Evolutionary conservation across 2,329 filamentous ascomycete species (phyloP).

Genomic region (Cordyceps militaris): DNA sequence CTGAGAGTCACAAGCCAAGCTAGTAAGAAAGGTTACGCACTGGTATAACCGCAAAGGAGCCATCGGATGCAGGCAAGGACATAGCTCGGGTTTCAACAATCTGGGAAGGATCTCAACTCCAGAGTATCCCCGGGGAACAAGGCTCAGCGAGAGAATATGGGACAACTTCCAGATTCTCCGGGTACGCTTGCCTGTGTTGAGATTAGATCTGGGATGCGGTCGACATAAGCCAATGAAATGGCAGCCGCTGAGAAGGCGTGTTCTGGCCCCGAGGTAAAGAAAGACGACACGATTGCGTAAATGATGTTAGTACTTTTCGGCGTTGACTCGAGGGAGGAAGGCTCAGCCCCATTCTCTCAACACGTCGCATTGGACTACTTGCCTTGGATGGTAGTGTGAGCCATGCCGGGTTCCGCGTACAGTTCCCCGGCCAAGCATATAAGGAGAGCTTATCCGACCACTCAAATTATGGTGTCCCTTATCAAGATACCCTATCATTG

Average conservation of each 20-base stretch:
- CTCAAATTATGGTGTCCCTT: background rate
- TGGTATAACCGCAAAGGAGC: background rate
- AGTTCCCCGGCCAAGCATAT: background rate
- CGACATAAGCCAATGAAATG: conserved; percentile 5
- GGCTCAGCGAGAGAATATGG: background rate
- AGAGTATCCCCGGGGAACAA: background rate
- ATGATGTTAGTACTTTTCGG: background rate
- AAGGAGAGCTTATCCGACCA: conserved; percentile 8
- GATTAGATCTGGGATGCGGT: background rate
- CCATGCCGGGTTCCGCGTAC: background rate
- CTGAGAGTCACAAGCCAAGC: background rate
- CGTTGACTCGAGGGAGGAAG: background rate
- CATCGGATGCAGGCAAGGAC: background rate
- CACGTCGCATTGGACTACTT: background rate
- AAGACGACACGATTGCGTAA: background rate
- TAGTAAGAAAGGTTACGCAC: background rate
- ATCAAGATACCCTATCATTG: background rate
- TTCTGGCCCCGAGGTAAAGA: background rate
- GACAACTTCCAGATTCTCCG: background rate
- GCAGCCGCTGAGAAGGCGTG: background rate
- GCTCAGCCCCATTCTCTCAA: background rate
- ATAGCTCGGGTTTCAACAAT: conserved; percentile 6
- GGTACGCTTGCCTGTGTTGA: background rate
- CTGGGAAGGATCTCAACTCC: background rate
- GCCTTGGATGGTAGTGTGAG: background rate